Conservation (phyloP, 2,329 filamentous ascomycete genomes). For the Seiridium cupressi region DNA sequence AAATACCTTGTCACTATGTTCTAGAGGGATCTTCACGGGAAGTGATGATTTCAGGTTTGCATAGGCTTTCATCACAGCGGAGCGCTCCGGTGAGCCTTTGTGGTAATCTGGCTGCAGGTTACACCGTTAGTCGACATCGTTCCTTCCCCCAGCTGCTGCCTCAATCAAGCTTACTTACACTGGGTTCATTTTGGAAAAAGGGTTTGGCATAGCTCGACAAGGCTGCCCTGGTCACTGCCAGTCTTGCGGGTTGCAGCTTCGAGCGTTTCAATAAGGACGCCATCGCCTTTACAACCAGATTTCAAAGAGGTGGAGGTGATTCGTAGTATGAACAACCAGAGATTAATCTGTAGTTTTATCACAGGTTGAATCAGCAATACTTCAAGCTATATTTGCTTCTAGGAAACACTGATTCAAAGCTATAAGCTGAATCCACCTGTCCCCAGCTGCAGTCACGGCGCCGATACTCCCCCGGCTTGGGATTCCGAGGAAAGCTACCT, state of each 20-base stretch:
- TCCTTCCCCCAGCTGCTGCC: background rate
- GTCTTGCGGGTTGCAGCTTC: background rate
- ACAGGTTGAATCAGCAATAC: too few relatives aligned
- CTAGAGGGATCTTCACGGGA: background rate
- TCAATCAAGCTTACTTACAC: background rate
- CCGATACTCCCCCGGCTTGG: too few relatives aligned
- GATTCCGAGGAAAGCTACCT: too few relatives aligned
- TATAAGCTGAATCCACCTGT: too few relatives aligned
- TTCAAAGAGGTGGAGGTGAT: too few relatives aligned
- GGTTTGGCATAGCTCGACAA: background rate
- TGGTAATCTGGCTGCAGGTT: background rate
- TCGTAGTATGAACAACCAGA: too few relatives aligned
- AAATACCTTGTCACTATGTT: background rate
- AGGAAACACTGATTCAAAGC: too few relatives aligned
- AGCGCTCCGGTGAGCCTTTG: background rate
- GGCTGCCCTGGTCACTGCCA: background rate
- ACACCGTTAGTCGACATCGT: background rate
- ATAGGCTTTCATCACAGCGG: background rate
- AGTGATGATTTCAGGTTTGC: background rate
- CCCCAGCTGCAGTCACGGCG: too few relatives aligned
- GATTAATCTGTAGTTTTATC: too few relatives aligned
- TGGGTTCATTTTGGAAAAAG: background rate
- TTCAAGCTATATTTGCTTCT: too few relatives aligned
- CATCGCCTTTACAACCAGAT: background rate
- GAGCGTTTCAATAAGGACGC: background rate